Evolutionary conservation across 1,139 yeast species (phyloP).

Genomic region (Kodamaea ohmeri): DNA sequence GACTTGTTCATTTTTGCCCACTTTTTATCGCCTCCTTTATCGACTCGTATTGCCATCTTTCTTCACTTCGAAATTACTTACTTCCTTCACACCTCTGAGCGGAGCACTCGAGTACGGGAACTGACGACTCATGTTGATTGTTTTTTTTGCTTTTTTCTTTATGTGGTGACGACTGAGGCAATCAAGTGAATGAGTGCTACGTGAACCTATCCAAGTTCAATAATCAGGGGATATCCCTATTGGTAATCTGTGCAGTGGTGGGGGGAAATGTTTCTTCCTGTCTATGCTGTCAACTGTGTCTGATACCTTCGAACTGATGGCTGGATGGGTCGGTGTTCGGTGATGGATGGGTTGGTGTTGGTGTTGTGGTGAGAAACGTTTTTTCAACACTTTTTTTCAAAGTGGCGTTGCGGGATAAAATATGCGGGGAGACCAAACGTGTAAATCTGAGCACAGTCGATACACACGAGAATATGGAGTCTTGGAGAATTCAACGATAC

Average conservation of each 20-base stretch:
- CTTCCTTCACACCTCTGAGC: conserved; percentile 93
- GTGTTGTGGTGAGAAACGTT: conserved; percentile 14
- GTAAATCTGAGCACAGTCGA: conserved; percentile 4
- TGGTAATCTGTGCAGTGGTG: conserved; percentile 3
- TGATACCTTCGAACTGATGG: conserved; percentile 4
- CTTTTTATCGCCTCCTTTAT: background rate
- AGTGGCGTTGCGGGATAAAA: conserved; percentile 15
- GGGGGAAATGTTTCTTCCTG: background rate
- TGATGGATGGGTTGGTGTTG: conserved; percentile 12
- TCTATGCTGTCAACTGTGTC: background rate
- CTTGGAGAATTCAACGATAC: too few species aligned
- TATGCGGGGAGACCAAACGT: conserved; percentile 5
- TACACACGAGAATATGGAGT: too few species aligned
- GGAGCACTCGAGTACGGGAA: conserved; percentile 98
- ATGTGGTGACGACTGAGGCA: conserved; percentile 13
- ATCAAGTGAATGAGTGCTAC: conserved; percentile 29
- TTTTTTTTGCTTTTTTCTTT: conserved; percentile 13
- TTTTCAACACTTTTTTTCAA: conserved; percentile 15
- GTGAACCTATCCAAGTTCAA: conserved; percentile 13
- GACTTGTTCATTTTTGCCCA: too few species aligned
- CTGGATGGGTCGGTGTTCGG: conserved; percentile 4
- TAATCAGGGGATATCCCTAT: conserved; percentile 3
- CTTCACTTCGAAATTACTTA: conserved; percentile 28
- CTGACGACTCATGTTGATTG: conserved; percentile 44
- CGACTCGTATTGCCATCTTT: background rate